phyloP scores from a whole-genome alignment of 768 basidiomycete species.

The Kwoniella dendrophila region DNA sequence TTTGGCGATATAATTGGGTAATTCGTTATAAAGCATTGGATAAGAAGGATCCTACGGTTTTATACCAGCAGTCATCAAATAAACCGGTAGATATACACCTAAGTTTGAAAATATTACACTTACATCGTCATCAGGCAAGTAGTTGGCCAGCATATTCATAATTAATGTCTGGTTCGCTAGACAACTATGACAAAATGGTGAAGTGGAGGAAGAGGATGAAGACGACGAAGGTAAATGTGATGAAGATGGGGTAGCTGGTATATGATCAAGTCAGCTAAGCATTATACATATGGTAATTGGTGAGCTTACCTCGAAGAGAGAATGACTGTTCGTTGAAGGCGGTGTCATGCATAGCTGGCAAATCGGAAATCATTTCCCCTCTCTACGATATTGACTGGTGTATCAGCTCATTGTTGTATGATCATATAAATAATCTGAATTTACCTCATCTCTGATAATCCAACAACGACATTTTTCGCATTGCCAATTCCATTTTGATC shows the following conservation, averaged over 20 bases:
- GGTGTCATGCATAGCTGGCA: conserved; percentile 86
- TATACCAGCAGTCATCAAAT: neutral
- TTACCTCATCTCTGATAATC: conserved; percentile 45
- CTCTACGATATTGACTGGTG: conserved; percentile 43
- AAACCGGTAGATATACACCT: neutral
- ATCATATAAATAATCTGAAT: neutral
- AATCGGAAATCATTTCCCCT: conserved; percentile 79
- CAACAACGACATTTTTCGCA: conserved; percentile 47
- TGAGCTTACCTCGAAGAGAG: conserved; percentile 41
- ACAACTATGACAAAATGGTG: conserved; percentile 77
- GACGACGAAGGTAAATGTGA: conserved; percentile 38
- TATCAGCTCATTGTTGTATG: conserved; percentile 5
- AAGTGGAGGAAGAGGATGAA: conserved; percentile 20
- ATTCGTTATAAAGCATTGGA: conserved; percentile 63
- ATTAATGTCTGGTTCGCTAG: conserved; percentile 90
- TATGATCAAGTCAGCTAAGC: neutral
- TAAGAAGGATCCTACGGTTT: conserved; percentile 72
- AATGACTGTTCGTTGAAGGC: conserved; percentile 59
- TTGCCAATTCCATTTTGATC: conserved; percentile 47
- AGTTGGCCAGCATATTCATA: conserved; percentile 83
- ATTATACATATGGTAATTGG: neutral
- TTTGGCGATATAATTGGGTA: conserved; percentile 73
- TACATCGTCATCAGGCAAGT: conserved; percentile 77
- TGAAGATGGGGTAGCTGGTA: conserved; percentile 37
- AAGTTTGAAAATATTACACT: no score